phyloP scores from a whole-genome alignment of 2,329 filamentous ascomycete genomes.

The Hymenoscyphus salicellus region DNA sequence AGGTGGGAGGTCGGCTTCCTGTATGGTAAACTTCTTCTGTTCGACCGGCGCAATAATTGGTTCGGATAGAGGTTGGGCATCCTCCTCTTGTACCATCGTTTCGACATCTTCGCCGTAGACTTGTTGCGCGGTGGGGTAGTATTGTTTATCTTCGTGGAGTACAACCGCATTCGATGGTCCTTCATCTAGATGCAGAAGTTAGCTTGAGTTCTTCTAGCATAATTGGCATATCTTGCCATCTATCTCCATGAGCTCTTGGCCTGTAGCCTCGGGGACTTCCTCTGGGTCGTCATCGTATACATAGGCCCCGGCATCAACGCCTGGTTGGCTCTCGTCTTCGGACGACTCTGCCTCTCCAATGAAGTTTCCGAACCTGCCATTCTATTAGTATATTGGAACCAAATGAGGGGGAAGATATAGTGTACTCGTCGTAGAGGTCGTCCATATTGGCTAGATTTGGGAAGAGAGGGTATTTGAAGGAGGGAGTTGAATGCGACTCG shows the following conservation, averaged over 20 bases:
- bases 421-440: conserved; percentile 93
- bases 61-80: conserved; percentile 86
- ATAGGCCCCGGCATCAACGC: conserved; percentile 71
- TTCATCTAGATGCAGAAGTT: conserved; percentile 52
- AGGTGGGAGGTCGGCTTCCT: conserved; percentile 85
- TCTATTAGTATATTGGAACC: conserved; percentile 19
- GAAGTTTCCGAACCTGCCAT: conserved; percentile 86
- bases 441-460: conserved; percentile 59
- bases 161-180: conserved; percentile 95
- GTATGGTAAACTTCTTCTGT: conserved; percentile 92
- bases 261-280: conserved; percentile 59
- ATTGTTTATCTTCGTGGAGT: conserved; percentile 98
- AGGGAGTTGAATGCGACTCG: conserved; percentile 20
- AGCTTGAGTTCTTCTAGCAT: conserved; percentile 21
- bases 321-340: conserved; percentile 79
- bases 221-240: conserved; percentile 58
- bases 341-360: conserved; percentile 90
- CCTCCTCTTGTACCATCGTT: conserved; percentile 93
- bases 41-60: conserved; percentile 92
- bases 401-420: conserved; percentile 14
- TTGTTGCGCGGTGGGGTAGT: conserved; percentile 96
- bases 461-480: conserved; percentile 5
- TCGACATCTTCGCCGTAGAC: conserved; percentile 94
- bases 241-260: conserved; percentile 89
- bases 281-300: conserved; percentile 72